Evolutionary conservation across 345 rosid species (phyloP).

Genomic region (Eucalyptus sp.): DNA sequence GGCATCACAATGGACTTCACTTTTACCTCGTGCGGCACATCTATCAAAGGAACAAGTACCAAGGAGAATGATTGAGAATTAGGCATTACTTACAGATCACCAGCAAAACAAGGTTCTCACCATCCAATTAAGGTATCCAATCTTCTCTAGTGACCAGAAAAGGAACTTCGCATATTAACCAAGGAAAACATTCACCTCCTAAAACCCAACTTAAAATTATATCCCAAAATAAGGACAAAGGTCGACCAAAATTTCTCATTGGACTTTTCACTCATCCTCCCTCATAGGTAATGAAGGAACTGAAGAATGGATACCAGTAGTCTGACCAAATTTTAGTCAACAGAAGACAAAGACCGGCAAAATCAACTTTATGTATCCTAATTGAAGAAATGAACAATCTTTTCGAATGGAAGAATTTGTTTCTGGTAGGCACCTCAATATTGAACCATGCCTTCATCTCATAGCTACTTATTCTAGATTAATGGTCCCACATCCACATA

Average conservation of each 20-base stretch:
- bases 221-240: neutral
- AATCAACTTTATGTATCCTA: neutral
- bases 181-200: neutral
- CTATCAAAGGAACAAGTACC: slow-evolving; percentile 1
- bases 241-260: neutral
- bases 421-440: neutral
- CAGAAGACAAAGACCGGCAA: neutral
- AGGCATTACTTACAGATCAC: neutral
- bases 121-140: neutral
- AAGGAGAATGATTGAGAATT: neutral
- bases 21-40: slow-evolving; percentile 26
- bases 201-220: neutral
- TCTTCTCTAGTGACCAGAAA: neutral
- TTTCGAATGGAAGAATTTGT: neutral
- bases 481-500: neutral
- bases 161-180: neutral
- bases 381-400: neutral
- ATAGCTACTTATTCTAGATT: neutral
- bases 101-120: neutral
- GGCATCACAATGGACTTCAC: slow-evolving; percentile 30
- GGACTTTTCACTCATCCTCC: neutral
- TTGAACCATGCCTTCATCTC: neutral
- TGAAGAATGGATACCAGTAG: neutral
- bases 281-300: neutral
- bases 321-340: neutral